Percentiles rank a stretch among this genome's conserved stretches.
phyloP scores from a whole-genome alignment of 1,284 basidiomycete genomes.

The Stereum hirsutum region DNA sequence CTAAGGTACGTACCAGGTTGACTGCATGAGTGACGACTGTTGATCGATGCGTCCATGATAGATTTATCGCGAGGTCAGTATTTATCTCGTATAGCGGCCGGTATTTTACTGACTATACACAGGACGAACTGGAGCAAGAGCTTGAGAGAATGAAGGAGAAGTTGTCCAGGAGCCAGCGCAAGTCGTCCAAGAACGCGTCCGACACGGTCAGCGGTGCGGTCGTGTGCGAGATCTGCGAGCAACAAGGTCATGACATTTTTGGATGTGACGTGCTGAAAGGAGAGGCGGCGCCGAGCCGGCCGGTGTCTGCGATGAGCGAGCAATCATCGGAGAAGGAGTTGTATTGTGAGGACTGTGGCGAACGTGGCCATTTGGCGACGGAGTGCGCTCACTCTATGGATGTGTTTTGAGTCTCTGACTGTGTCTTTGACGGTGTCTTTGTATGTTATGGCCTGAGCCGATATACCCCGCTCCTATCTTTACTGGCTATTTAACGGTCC shows the following conservation, averaged over 20 bases:
- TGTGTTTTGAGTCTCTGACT: slow-evolving; percentile 45
- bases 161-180: slow-evolving; percentile 45
- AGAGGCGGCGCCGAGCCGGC: slow-evolving; percentile 14
- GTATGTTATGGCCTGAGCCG: background rate
- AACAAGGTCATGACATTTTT: slow-evolving; percentile 76
- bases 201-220: slow-evolving; percentile 30
- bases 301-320: slow-evolving; percentile 4
- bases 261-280: slow-evolving; percentile 58
- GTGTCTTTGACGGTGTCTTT: no score
- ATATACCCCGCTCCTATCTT: no score
- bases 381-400: slow-evolving; percentile 76
- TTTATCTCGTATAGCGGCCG: slow-evolving; percentile 5
- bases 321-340: slow-evolving; percentile 22
- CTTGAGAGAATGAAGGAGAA: slow-evolving; percentile 70
- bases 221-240: slow-evolving; percentile 79
- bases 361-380: slow-evolving; percentile 55
- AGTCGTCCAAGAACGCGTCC: slow-evolving; percentile 40
- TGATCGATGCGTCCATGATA: slow-evolving; percentile 19
- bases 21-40: no score
- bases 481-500: no score
- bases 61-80: slow-evolving; percentile 78
- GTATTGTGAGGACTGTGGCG: slow-evolving; percentile 74
- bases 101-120: slow-evolving; percentile 6
- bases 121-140: slow-evolving; percentile 87
- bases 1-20: slow-evolving; percentile 63